A percentile compares a stretch with the other conserved stretches of the same genome.
phyloP scores from a whole-genome alignment of 2,329 filamentous ascomycete genomes.

The Xenosphaeropsis pyriputrescens region DNA sequence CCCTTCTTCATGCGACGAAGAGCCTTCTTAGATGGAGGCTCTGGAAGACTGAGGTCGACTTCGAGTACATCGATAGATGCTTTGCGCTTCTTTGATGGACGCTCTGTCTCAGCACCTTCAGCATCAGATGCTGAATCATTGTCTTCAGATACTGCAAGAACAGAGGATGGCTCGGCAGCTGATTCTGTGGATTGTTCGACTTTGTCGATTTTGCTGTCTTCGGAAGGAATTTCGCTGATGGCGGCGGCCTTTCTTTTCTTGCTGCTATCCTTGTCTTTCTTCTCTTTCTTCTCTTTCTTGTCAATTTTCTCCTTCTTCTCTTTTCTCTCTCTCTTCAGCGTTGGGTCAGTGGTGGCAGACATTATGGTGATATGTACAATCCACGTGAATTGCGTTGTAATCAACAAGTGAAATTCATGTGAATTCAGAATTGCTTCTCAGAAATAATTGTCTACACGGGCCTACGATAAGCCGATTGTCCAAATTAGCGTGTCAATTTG shows the following conservation, averaged over 20 bases:
- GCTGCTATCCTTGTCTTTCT: constrained; percentile 4
- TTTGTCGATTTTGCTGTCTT: not conserved
- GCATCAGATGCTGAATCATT: not conserved
- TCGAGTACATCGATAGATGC: constrained; percentile 59
- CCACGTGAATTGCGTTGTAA: too few species aligned
- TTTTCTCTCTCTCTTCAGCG: constrained; percentile 4
- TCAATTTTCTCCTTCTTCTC: constrained; percentile 16
- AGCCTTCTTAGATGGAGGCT: constrained; percentile 90
- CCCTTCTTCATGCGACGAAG: constrained; percentile 81
- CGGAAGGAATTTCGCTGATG: constrained; percentile 2
- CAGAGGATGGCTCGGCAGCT: too few species aligned
- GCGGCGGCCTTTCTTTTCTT: constrained; percentile 13
- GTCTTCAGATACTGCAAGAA: too few species aligned
- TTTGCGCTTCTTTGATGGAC: constrained; percentile 52
- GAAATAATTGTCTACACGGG: too few species aligned
- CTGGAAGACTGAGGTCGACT: constrained; percentile 77
- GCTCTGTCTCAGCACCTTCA: constrained; percentile 2
- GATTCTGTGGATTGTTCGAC: too few species aligned
- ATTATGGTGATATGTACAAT: not conserved
- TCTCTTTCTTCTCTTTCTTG: constrained; percentile 6
- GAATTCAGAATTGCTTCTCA: too few species aligned
- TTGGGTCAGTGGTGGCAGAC: not conserved
- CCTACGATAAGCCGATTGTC: too few species aligned
- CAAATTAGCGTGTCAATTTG: too few species aligned
- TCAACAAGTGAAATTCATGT: too few species aligned